A percentile compares a stretch with the other conserved stretches of the same genome.
These are phyloP conservation scores for Ophiocordyceps camponoti-floridani DNA, from an alignment of 2,329 filamentous ascomycete genomes.

Conservation along the genomic window DNA sequence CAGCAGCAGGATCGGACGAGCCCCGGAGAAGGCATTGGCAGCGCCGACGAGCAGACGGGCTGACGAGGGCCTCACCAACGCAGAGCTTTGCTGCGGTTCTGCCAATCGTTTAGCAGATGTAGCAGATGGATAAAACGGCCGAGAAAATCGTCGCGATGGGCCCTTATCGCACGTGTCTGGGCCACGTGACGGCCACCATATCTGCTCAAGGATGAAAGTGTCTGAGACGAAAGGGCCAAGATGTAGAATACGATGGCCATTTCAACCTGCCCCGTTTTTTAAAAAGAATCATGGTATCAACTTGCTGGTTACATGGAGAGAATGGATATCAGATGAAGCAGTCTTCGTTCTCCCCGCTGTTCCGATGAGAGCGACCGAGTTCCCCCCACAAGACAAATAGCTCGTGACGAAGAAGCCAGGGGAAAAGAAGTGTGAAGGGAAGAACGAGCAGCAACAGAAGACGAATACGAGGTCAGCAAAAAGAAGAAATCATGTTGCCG, in stretches of 20 bases:
- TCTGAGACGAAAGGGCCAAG: background rate
- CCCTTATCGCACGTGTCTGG: background rate
- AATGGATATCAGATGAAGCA: background rate
- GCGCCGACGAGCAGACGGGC: background rate
- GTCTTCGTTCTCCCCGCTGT: background rate
- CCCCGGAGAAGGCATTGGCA: background rate
- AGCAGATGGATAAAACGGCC: background rate
- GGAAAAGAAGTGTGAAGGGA: background rate
- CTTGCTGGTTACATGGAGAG: background rate
- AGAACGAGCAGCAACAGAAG: background rate
- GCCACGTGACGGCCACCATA: background rate
- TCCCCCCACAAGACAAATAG: background rate
- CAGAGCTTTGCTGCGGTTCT: background rate
- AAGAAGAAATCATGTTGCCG: background rate
- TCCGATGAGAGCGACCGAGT: background rate
- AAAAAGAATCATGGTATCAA: background rate
- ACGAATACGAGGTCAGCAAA: background rate
- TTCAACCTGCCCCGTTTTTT: too few relatives aligned
- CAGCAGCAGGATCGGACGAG: background rate
- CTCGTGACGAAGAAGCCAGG: background rate
- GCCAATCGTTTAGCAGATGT: background rate
- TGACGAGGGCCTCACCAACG: background rate
- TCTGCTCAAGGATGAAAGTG: too few relatives aligned
- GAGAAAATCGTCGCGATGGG: background rate
- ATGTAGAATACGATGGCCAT: too few relatives aligned